Evolutionary conservation across 2,329 filamentous ascomycete species (phyloP), one percentile per base, ranked within the genome.

Genomic region (Biscogniauxia marginata): DNA sequence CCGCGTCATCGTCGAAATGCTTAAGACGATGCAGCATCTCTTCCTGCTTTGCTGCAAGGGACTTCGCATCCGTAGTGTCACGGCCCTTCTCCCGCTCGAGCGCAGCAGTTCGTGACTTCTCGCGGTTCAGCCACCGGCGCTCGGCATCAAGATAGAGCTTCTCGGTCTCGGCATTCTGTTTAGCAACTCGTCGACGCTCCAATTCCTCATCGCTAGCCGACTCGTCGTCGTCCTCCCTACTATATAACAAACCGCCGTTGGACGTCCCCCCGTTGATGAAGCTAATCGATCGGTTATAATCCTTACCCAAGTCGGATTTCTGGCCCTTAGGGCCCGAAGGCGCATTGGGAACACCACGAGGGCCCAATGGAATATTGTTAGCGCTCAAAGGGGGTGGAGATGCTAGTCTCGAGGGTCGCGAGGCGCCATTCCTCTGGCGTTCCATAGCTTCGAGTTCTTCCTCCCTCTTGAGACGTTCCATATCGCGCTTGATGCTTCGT

Each of bases 361-460:
- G 91, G 22, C 88, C 92, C 47, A 92, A 74, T 1, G 91, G 91
- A 34, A 93, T 86, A 49, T 85, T 89, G 67, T 95, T 95, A 1
- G 87, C 64, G 61, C 70, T 71, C 39, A 84, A 84, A 3, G 80
- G 76, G 0, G 88, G 86, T 0, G 91, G 90, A 0, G 91, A 92
- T 19, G 87, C 84, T 45, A 93, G 80, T 50, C 90, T 82, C 52
- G 82, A 90, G 51, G 80, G 74, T 45, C 90, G 83, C 1, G 79
- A 73, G 9, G 81, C 79, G 11, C 84, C 84, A 66, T 88, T 91
- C 16, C 91, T 84, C 63, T 86, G 84, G 46, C 92, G 84, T 72
- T 98, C 93, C 71, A 87, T 82, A 55, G 90, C 89, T 70, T 98
- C 95, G 64, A 96, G 85, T 70, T 98, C 93, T 71, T 99, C 95